Evolutionary conservation across 2,329 filamentous ascomycete species (phyloP), one percentile per base, ranked within the genome.

Genomic region (Ceratocystis diversiconidia): DNA sequence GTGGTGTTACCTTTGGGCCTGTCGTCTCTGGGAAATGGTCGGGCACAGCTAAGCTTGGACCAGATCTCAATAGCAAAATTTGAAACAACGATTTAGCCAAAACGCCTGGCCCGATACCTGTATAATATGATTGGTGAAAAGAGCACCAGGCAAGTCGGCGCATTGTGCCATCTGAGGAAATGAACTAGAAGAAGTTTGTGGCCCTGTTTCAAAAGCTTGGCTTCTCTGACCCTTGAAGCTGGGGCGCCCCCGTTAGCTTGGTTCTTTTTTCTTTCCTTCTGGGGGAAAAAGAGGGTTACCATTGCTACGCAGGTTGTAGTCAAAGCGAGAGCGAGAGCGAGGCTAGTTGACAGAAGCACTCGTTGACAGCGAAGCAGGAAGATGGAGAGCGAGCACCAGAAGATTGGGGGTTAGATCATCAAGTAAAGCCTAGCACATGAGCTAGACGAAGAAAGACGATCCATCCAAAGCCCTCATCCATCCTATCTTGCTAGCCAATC

Each of bases 131-230:
- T 57, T 57, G 22, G 52, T 30, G 52, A 57, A 28, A 15, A 17
- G 22, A 19, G 22, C 52, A 28, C 22, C 22, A 30, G 52, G 22
- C 52, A 30, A 57, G 52, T 32, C 22, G 52, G 52, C 10, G 22
- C 19, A 57, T 57, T 57, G 52, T 57, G 52, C 52, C 52, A 57
- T 57, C 52, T 57, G 22, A 57, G 52, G 52, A 57, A 57, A 30
- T 57, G 52, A 57, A 57, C 52, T 57, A 57, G 52, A 57, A 30
- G 52, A 57, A 30, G 52, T 57, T 57, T 57, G 52, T 32, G 52
- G 52, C 52, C 52, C 52, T 57, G 52, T 57, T 57, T 57, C 52
- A 57, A 30, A 57, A 57, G 52, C 52, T 57, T 57, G 52, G 52
- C 52, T n/a, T 57, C 15, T 15, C 30, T 17, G 22, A 22, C 25